Evolutionary conservation across 305 asterid genomes (phyloP).

Genomic region (Solanum hybrid): DNA sequence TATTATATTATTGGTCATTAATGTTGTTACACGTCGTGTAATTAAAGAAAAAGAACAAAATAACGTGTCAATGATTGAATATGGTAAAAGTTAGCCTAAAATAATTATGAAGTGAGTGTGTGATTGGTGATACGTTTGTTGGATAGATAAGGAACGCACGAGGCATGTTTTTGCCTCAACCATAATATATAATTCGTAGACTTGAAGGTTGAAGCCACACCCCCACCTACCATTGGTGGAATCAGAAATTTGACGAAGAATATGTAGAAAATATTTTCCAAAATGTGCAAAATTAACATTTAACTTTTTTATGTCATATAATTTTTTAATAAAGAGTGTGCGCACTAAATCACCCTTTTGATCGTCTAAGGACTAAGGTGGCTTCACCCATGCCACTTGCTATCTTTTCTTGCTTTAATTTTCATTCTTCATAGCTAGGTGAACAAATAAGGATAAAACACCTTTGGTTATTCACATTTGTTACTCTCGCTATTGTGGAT

Average conservation of each 20-base stretch:
- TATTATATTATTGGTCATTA: not conserved
- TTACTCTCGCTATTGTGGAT: no score
- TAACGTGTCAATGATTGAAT: not conserved
- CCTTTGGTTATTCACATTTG: not conserved
- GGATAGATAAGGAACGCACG: slow-evolving; percentile 1
- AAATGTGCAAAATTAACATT: no score
- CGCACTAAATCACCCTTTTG: no score
- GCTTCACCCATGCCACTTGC: not conserved
- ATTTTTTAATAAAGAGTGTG: no score
- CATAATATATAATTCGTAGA: not conserved
- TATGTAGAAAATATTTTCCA: no score
- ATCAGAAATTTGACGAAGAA: no score
- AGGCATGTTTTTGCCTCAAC: not conserved
- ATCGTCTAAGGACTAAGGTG: no score
- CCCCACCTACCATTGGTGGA: not conserved
- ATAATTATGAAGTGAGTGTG: not conserved
- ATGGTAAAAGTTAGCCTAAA: not conserved
- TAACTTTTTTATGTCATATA: no score
- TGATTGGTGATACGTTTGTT: not conserved
- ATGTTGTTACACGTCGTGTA: not conserved
- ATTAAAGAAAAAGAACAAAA: not conserved
- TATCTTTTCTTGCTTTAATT: not conserved
- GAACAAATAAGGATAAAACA: not conserved
- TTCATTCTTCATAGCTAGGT: not conserved
- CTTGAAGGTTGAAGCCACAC: not conserved